Conservation (phyloP, 345 rosid species). For the Nasturtium officinale region DNA sequence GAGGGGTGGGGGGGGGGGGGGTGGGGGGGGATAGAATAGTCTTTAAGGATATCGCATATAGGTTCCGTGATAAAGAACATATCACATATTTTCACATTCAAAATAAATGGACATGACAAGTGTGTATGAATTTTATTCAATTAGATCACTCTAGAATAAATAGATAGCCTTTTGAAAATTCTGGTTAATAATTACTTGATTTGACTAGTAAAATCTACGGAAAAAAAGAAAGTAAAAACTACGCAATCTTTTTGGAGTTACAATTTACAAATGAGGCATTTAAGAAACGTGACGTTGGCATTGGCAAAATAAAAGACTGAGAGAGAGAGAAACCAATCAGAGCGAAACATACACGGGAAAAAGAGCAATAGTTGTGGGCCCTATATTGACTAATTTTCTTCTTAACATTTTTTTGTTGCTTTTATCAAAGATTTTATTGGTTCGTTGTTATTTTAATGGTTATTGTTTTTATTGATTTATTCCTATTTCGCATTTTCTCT, state of each 20-base stretch:
- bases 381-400: not conserved
- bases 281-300: slow-evolving; percentile 16
- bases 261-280: slow-evolving; percentile 20
- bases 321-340: slow-evolving; percentile 31
- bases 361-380: slow-evolving; percentile 10
- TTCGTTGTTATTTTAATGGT: not conserved
- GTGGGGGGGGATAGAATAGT: not conserved
- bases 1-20: no score
- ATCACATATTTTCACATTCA: not conserved
- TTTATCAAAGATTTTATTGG: not conserved
- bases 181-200: slow-evolving; percentile 15
- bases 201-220: not conserved
- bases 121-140: not conserved
- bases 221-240: not conserved
- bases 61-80: not conserved
- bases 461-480: not conserved
- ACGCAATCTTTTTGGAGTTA: not conserved
- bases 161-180: not conserved
- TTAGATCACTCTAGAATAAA: not conserved
- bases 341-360: slow-evolving; percentile 15
- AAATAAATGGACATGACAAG: not conserved
- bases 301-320: not conserved
- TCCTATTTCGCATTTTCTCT: no score
- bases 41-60: not conserved
- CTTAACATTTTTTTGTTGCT: not conserved